These are phyloP conservation scores for Parachlorella kessleri DNA, from an alignment of 139 green algal species.

Conservation along the genomic window DNA sequence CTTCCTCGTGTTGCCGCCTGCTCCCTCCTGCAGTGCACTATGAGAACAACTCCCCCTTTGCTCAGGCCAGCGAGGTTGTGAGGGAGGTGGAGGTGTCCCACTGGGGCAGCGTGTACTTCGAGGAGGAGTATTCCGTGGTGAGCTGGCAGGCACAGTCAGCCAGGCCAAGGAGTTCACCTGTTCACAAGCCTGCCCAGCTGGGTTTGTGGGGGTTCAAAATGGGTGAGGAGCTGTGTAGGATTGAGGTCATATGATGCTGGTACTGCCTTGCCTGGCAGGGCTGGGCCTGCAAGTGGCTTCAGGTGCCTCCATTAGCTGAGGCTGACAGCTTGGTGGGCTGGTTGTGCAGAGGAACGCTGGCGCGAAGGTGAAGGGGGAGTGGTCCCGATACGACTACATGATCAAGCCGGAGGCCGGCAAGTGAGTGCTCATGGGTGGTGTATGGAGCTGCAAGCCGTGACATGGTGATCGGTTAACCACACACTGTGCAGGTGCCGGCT, in stretches of 20 bases:
- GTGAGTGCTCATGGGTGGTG: background rate
- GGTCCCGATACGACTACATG: conserved; percentile 66
- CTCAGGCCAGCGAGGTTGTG: conserved; percentile 51
- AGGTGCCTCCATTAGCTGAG: too few relatives aligned
- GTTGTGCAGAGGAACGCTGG: conserved; percentile 29
- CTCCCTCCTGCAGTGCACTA: conserved; percentile 69
- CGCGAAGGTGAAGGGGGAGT: conserved; percentile 44
- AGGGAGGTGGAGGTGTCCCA: conserved; percentile 91
- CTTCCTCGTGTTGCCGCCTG: too few relatives aligned
- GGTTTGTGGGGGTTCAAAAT: too few relatives aligned
- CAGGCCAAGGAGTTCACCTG: background rate
- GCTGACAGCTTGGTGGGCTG: too few relatives aligned
- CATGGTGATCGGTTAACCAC: too few relatives aligned
- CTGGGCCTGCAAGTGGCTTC: too few relatives aligned
- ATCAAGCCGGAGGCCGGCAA: background rate
- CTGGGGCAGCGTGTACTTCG: conserved; percentile 92
- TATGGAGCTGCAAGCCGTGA: too few relatives aligned
- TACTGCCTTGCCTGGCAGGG: too few relatives aligned
- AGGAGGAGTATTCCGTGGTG: conserved; percentile 85
- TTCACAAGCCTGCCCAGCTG: too few relatives aligned
- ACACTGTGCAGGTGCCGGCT: conserved; percentile 23
- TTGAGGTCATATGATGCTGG: too few relatives aligned
- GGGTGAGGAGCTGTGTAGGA: too few relatives aligned
- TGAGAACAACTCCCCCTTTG: conserved; percentile 80
- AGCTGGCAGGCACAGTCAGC: background rate